Conservation (phyloP, 768 basidiomycete species). For the Auriculariales sp. region DNA sequence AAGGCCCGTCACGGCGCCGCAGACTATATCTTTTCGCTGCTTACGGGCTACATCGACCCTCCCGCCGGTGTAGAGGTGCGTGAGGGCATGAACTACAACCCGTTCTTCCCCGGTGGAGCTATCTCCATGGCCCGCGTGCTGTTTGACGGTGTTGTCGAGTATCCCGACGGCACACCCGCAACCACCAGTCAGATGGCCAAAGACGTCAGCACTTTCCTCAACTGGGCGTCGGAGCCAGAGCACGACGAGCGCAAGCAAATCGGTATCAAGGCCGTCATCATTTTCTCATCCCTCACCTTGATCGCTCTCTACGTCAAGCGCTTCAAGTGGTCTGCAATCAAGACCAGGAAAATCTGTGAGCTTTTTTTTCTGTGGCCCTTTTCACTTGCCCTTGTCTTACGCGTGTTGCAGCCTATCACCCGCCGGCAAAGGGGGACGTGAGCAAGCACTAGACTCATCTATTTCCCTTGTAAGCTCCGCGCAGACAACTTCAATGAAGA, state of each 20-base stretch:
- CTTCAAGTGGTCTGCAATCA: slow-evolving; percentile 87
- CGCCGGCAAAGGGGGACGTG: no score
- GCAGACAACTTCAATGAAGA: no score
- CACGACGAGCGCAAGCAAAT: slow-evolving; percentile 96
- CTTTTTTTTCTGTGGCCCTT: slow-evolving; percentile 12
- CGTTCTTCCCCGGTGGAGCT: slow-evolving; percentile 97
- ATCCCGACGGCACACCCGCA: slow-evolving; percentile 90
- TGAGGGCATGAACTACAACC: slow-evolving; percentile 98
- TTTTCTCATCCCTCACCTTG: slow-evolving; percentile 74
- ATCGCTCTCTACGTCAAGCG: slow-evolving; percentile 83
- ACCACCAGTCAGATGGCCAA: slow-evolving; percentile 99
- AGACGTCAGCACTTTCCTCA: slow-evolving; percentile 89
- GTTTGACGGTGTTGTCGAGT: slow-evolving; percentile 94
- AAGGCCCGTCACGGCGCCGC: slow-evolving; percentile 96
- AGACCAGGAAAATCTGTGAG: slow-evolving; percentile 86
- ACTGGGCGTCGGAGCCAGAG: slow-evolving; percentile 97
- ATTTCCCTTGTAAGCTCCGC: no score
- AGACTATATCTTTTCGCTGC: slow-evolving; percentile 95
- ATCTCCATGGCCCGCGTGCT: slow-evolving; percentile 97
- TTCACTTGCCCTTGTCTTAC: no score
- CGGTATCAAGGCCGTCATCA: slow-evolving; percentile 88
- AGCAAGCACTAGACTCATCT: no score
- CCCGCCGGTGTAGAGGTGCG: slow-evolving; percentile 90
- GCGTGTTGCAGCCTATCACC: no score
- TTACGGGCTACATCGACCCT: slow-evolving; percentile 94